phyloP scores from a whole-genome alignment of 2,329 filamentous ascomycete genomes.

The Epichloe elymi region DNA sequence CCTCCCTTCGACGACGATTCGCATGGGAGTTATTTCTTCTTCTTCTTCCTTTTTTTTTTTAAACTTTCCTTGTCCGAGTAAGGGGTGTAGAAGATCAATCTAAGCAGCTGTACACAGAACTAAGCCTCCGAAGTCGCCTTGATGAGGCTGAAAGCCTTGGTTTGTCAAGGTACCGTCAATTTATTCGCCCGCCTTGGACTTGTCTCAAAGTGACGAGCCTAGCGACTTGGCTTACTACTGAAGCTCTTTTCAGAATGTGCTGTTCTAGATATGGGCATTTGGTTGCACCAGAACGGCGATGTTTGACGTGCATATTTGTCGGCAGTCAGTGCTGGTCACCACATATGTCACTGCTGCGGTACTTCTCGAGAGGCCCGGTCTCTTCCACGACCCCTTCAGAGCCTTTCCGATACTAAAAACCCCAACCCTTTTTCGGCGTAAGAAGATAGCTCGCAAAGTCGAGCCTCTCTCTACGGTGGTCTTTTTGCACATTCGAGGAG shows the following conservation, averaged over 20 bases:
- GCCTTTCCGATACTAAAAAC: no score
- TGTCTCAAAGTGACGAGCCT: not conserved
- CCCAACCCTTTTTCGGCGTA: no score
- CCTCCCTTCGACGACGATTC: not conserved
- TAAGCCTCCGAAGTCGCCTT: not conserved
- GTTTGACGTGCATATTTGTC: conserved; percentile 8
- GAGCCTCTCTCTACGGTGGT: no score
- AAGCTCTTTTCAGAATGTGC: not conserved
- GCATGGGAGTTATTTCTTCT: no score
- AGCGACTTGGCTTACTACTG: not conserved
- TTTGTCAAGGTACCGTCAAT: not conserved
- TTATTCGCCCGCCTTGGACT: not conserved
- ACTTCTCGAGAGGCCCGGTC: not conserved
- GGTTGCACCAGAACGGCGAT: not conserved
- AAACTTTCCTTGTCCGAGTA: no score
- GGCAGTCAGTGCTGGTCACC: conserved; percentile 10
- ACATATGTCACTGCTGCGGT: conserved; percentile 7
- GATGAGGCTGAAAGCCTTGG: not conserved
- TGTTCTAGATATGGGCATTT: not conserved
- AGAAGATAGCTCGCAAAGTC: no score
- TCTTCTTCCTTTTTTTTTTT: no score
- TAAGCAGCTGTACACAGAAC: not conserved
- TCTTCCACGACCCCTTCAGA: not conserved
- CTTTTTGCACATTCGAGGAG: no score
- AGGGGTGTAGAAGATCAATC: not conserved